Conservation (phyloP, 2,329 filamentous ascomycete species). For the Exophiala lecanii-corni region DNA sequence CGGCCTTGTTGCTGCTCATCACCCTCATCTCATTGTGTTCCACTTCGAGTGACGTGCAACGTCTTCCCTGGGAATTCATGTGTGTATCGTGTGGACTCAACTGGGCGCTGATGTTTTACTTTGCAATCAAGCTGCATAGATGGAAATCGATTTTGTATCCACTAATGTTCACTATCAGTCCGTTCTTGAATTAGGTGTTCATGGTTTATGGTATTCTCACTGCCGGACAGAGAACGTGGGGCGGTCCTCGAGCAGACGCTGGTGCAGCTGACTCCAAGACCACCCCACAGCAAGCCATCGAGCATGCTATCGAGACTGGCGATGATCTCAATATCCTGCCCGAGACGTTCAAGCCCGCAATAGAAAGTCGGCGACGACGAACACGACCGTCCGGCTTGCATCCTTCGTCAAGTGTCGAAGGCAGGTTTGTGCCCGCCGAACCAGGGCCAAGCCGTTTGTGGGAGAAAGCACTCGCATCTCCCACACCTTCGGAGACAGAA, state of each 20-base stretch:
- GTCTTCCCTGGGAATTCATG: constrained; percentile 89
- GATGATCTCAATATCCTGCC: constrained; percentile 88
- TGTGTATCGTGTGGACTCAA: constrained; percentile 88
- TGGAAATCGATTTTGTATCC: constrained; percentile 96
- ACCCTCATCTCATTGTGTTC: constrained; percentile 82
- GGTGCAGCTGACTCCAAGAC: constrained; percentile 71
- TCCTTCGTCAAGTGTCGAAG: constrained; percentile 70
- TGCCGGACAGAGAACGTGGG: constrained; percentile 91
- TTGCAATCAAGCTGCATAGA: constrained; percentile 76
- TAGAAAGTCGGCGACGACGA: constrained; percentile 25
- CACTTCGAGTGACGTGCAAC: constrained; percentile 70
- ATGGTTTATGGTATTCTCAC: constrained; percentile 98
- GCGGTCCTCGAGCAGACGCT: constrained; percentile 85
- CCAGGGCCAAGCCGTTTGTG: constrained; percentile 59
- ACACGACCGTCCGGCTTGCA: constrained; percentile 50
- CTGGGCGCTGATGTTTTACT: constrained; percentile 94
- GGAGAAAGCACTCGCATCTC: constrained; percentile 11
- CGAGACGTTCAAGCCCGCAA: constrained; percentile 66
- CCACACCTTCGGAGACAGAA: constrained; percentile 10
- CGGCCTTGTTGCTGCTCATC: constrained; percentile 88
- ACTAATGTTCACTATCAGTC: constrained; percentile 90
- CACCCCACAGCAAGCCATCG: constrained; percentile 77
- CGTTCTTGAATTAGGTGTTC: constrained; percentile 97
- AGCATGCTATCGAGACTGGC: constrained; percentile 69
- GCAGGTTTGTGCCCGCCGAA: constrained; percentile 70